Evolutionary conservation across 805 yeast genomes (phyloP), one percentile per base, ranked within the genome.

Genomic region (Candida ortonii): DNA sequence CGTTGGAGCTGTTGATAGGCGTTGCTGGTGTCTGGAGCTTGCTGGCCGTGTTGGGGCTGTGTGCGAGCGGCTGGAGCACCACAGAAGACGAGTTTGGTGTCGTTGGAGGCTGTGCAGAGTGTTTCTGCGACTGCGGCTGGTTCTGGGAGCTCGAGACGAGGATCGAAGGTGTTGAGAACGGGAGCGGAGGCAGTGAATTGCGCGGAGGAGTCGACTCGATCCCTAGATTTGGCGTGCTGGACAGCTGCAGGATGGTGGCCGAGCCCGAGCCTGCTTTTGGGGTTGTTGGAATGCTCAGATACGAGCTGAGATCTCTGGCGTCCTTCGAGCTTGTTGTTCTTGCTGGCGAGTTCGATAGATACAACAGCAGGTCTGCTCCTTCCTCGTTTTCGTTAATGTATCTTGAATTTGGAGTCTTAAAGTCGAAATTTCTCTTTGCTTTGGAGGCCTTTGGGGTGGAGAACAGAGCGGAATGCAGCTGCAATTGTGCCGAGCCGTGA

Each of bases 351-450:
- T 89, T 82, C 2, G 95, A 94, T 47, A 86, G 65, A 57, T 76
- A 86, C 76, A 86, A 73, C 42, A 86, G 68, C 41, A 86, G 62
- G 55, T 82, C 90, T 1, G 94, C 95, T 10, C 94, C 95, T 58
- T 84, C 93, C 30, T 55, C 61, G 27, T 44, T 52, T 12, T 58
- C 63, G 26, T 49, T 46, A 10, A 33, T 33, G 33, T 43, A 55
- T 22, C 44, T 49, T 7, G 52, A 39, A 29, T 46, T 49, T 11
- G 65, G 65, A 2, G 64, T 60, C 30, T 53, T 56, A 39, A 59
- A 53, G 14, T 51, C 53, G 14, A 33, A 32, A 3, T 13, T 22
- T 15, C 40, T 47, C 15, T 36, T 43, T 10, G 17, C 16, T 9
- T 41, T 36, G 3, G 43, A 22, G 9, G 54, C 36, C 33, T 51